These are phyloP conservation scores for Hyaloscypha hepaticicola DNA, from an alignment of 495 filamentous ascomycete genomes.

Conservation along the genomic window DNA sequence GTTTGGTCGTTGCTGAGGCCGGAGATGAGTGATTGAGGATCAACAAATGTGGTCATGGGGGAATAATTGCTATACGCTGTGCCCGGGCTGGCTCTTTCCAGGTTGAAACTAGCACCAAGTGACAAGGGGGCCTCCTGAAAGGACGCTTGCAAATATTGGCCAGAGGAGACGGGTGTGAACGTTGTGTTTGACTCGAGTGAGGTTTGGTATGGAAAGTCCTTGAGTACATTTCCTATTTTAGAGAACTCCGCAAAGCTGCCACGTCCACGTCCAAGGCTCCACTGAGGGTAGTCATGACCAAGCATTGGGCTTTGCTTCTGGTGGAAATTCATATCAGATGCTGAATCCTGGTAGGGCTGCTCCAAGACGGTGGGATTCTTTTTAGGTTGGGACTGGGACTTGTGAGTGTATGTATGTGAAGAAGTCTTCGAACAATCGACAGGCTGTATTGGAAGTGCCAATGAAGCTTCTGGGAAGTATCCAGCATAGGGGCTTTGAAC, in stretches of 20 bases:
- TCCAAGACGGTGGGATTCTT: constrained; percentile 11
- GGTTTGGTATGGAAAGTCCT: constrained; percentile 11
- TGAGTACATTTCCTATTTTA: constrained; percentile 18
- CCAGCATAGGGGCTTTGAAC: constrained; percentile 19
- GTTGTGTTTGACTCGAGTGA: not conserved
- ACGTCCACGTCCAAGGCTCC: constrained; percentile 15
- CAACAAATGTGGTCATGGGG: constrained; percentile 13
- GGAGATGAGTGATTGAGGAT: constrained; percentile 6
- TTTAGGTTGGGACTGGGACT: constrained; percentile 11
- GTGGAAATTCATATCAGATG: constrained; percentile 13
- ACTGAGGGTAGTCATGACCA: constrained; percentile 23
- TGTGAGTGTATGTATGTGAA: constrained; percentile 8
- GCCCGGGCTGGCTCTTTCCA: constrained; percentile 17
- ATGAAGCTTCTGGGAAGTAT: constrained; percentile 23
- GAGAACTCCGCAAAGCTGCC: constrained; percentile 26
- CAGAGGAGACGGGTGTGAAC: constrained; percentile 3
- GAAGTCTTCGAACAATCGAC: constrained; percentile 10
- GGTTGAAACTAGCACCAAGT: not conserved
- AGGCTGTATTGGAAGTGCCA: constrained; percentile 2
- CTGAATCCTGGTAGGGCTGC: constrained; percentile 10
- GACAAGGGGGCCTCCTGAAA: constrained; percentile 4
- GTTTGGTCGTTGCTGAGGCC: constrained; percentile 1
- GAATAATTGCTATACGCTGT: constrained; percentile 18
- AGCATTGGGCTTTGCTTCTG: constrained; percentile 22
- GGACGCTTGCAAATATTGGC: not conserved